Evolutionary conservation across 2,329 filamentous ascomycete genomes (phyloP).

Genomic region (Dactylonectria macrodidyma): DNA sequence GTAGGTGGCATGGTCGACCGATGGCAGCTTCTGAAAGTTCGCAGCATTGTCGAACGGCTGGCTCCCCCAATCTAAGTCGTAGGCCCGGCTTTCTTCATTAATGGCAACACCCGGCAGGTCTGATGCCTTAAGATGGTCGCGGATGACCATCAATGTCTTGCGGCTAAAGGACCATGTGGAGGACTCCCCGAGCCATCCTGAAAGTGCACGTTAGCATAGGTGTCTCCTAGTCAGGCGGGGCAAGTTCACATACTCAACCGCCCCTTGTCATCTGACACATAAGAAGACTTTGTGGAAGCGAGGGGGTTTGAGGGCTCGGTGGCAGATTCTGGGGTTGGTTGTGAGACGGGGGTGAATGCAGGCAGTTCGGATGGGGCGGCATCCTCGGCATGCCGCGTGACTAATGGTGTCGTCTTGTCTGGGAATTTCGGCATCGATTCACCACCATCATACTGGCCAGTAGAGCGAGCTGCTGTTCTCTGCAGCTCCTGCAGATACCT

Average conservation of each 20-base stretch:
- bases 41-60: neutral
- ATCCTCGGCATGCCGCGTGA: neutral
- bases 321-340: slow-evolving; percentile 22
- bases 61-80: slow-evolving; percentile 23
- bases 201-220: neutral
- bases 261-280: slow-evolving; percentile 22
- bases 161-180: slow-evolving; percentile 31
- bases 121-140: slow-evolving; percentile 20
- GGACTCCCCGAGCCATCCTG: slow-evolving; percentile 30
- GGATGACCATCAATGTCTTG: slow-evolving; percentile 23
- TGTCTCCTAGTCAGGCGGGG: neutral
- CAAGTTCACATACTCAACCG: slow-evolving; percentile 8
- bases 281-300: slow-evolving; percentile 23
- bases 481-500: slow-evolving; percentile 28
- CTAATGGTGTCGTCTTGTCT: too few relatives aligned
- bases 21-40: slow-evolving; percentile 14
- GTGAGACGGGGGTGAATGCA: slow-evolving; percentile 14
- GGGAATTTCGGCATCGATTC: neutral
- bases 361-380: neutral
- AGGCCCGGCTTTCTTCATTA: slow-evolving; percentile 27
- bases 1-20: slow-evolving; percentile 22
- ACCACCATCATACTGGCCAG: neutral
- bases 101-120: slow-evolving; percentile 23
- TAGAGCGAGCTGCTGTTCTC: slow-evolving; percentile 11
- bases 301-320: slow-evolving; percentile 28